These are phyloP conservation scores for Tolypocladium amazonense DNA, from an alignment of 2,329 filamentous ascomycete species.

Conservation along the genomic window DNA sequence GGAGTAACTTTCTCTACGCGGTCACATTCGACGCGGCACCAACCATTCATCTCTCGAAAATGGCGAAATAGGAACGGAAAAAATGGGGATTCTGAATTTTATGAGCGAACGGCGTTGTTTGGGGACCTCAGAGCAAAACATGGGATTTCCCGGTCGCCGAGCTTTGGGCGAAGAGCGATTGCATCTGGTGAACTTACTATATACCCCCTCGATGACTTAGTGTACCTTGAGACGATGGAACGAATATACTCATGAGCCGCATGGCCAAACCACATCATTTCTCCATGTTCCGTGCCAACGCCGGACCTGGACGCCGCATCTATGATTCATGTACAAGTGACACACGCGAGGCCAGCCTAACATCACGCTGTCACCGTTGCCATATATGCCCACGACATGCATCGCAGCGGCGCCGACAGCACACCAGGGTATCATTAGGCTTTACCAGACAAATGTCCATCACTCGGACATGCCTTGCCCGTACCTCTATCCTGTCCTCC, in stretches of 20 bases:
- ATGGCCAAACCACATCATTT: not conserved
- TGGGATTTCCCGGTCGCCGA: conserved; percentile 3
- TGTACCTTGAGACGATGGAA: conserved; percentile 1
- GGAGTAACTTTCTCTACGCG: conserved; percentile 13
- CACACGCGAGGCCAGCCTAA: not conserved
- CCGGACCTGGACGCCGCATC: not conserved
- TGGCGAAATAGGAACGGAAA: not conserved
- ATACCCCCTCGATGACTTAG: conserved; percentile 23
- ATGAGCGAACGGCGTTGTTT: conserved; percentile 15
- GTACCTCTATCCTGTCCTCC: conserved; percentile 1
- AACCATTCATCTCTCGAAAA: not conserved
- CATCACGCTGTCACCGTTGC: not conserved
- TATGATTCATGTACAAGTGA: not conserved
- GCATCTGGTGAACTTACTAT: conserved; percentile 34
- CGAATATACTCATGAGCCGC: conserved; percentile 1
- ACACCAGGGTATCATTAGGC: conserved; percentile 3
- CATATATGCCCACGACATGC: not conserved
- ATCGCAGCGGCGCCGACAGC: not conserved
- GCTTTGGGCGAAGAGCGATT: conserved; percentile 19
- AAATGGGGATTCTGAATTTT: not conserved
- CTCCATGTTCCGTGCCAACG: not conserved
- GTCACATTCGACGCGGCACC: not conserved
- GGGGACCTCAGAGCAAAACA: conserved; percentile 23
- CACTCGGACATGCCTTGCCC: not conserved
- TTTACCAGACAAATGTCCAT: not conserved